Evolutionary conservation across 768 basidiomycete species (phyloP).

Genomic region (Fomitopsis pulvina): DNA sequence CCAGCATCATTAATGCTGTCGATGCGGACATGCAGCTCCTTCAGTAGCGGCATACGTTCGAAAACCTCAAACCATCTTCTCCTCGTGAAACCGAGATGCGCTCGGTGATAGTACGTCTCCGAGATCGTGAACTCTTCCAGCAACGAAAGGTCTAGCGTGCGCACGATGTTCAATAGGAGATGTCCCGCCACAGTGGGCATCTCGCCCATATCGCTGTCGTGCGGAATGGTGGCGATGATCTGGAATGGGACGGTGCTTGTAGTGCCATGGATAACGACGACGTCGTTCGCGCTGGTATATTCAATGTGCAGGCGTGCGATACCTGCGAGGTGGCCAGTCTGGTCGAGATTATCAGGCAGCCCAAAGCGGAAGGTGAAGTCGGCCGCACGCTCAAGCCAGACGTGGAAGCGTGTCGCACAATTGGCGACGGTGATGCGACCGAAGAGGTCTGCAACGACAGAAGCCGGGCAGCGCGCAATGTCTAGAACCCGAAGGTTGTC

Average conservation of each 20-base stretch:
- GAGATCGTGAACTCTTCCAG: conserved; percentile 22
- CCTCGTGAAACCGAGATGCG: conserved; percentile 16
- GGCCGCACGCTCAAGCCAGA: conserved; percentile 18
- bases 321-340: conserved; percentile 16
- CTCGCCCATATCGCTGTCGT: conserved; percentile 17
- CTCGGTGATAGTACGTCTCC: conserved; percentile 18
- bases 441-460: conserved; percentile 13
- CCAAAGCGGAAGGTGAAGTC: conserved; percentile 21
- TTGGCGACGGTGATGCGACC: conserved; percentile 17
- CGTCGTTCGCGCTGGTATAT: conserved; percentile 14
- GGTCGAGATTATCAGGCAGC: conserved; percentile 16
- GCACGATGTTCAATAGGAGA: conserved; percentile 15
- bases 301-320: conserved; percentile 18
- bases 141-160: conserved; percentile 16
- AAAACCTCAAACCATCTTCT: conserved; percentile 20
- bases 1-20: conserved; percentile 19
- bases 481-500: conserved; percentile 18
- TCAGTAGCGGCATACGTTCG: conserved; percentile 19
- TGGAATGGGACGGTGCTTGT: conserved; percentile 16
- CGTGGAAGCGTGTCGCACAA: conserved; percentile 17
- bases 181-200: conserved; percentile 20
- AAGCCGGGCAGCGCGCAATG: conserved; percentile 16
- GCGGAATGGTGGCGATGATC: conserved; percentile 13
- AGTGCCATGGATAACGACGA: conserved; percentile 14
- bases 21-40: conserved; percentile 18